Evolutionary conservation across 2,329 filamentous ascomycete genomes (phyloP), one percentile per base, ranked within the genome.

Genomic region (Sordariomycetes sp.): DNA sequence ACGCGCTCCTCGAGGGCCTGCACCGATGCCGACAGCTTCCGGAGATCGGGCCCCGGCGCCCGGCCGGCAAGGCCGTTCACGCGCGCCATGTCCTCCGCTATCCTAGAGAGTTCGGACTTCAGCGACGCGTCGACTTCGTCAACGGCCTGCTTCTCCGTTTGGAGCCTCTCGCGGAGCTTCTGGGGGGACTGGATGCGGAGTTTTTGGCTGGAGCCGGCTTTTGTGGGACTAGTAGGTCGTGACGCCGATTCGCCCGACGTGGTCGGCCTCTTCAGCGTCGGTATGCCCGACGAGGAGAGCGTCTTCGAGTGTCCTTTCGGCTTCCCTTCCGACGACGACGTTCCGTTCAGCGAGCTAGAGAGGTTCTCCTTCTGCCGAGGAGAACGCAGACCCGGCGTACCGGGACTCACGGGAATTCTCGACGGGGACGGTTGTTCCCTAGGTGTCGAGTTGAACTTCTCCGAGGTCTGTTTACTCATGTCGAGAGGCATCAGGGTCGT

Each of bases 81-180:
- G 43, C 77, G 76, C 22, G 84, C 84, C 74, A 96, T 83, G 69
- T 97, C 91, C 59, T 90, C 84, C 1, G 88, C 82, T 64, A 97
- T 93, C 62, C 87, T 87, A 55, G 82, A 83, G 10, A 97, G 76
- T 68, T 97, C 92, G 4, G 83, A 82, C 68, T 87, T 83, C 16
- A 97, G 72, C 3, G 80, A 80, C 2, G 80, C 78, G 61, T 92
- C 89, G 0, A 86, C 84, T 10, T 85, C 83, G 5, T 85, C 82
- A 18, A 92, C 83, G 0, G 86, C 81, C 58, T 82, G 84, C 70
- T 91, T 90, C 69, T 96, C 91, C 54, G 83, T 86, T 65, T 93
- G 87, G 0, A 97, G 78, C 37, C 93, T 86, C 72, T 97, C 92
- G 20, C 92, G 88, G 22, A 93, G 76, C 68, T 88, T 92, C 64